Base-by-base conservation (phyloP, 495 filamentous ascomycete genomes). In the Penicillium odoratum region DNA sequence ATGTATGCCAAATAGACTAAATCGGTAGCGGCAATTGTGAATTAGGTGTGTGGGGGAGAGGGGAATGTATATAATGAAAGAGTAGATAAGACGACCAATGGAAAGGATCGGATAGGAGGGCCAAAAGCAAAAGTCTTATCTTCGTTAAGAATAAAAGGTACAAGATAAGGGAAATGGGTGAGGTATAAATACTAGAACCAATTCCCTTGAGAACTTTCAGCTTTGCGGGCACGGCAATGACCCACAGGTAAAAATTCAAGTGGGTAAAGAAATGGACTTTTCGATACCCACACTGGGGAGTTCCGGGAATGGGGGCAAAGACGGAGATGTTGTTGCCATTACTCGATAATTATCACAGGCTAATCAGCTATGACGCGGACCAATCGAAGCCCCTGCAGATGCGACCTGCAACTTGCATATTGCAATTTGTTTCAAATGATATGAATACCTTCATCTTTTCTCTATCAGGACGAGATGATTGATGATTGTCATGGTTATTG, bases 131-230 rank as follows among this genome's bases (percentile, higher is more conserved):
- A 50, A 48, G 33, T 7, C 40, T 53, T 53, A 51, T 51, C 48
- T 51, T 10, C 5, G 16, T 15, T 3, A 52, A 48, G 25, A 31
- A 48, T 6, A 48, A 31, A 30, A 48, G 28, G 21, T 47, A 11
- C 44, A 49, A 59, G 66, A 68, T 66, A 63, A 66, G 58, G 45
- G 47, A 11, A 25, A 31, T 54, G 36, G 55, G 51, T 50, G 51
- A 53, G 51, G 59, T 69, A 69, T 69, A 69, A 69, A 69, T 69
- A 69, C 29, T 38, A 54, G 31, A 46, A 36, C 8, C 26, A 26
- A 21, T 21, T 21, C 51, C 51, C 38, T 29, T 21, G 30, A 7
- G 18, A 51, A 28, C 25, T 26, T 25, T 15, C 7, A 51, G n/a
- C 33, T 36, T 8, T 21, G 21, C 15, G 42, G 48, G 56, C 25